A percentile compares a stretch with the other conserved stretches of the same genome.
phyloP scores from a whole-genome alignment of 345 rosid genomes.

The Raphanus sativus region DNA sequence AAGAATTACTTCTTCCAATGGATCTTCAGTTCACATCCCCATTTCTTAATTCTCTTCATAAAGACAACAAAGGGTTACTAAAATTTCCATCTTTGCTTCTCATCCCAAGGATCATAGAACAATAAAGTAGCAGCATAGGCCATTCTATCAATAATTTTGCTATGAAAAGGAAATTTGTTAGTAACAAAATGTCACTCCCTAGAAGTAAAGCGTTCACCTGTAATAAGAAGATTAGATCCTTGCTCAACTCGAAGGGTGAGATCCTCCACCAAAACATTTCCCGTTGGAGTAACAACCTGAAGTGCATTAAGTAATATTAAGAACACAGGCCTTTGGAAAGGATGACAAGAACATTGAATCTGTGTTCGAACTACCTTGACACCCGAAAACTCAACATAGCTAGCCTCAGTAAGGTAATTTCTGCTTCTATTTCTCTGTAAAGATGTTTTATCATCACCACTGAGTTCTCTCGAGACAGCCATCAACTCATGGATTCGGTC shows the following conservation, averaged over 20 bases:
- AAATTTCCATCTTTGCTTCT: background rate
- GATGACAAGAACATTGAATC: conserved; percentile 5
- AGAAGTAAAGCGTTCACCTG: conserved; percentile 56
- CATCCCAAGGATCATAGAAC: conserved; percentile 6
- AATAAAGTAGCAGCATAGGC: background rate
- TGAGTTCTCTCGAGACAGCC: conserved; percentile 80
- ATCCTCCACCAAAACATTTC: conserved; percentile 89
- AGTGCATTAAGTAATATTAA: conserved; percentile 29
- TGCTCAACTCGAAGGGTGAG: conserved; percentile 80
- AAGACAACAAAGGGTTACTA: background rate
- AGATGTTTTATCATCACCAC: conserved; percentile 57
- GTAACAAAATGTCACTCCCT: conserved; percentile 5
- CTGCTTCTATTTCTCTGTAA: conserved; percentile 67
- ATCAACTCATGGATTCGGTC: conserved; percentile 92
- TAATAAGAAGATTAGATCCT: conserved; percentile 93
- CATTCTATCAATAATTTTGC: background rate
- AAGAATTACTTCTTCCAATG: conserved; percentile 9
- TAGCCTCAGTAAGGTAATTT: conserved; percentile 84
- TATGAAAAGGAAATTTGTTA: background rate
- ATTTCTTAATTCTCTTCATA: background rate
- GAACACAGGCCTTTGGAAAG: conserved; percentile 15
- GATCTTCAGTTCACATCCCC: background rate
- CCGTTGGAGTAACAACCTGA: conserved; percentile 97
- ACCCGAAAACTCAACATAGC: conserved; percentile 82
- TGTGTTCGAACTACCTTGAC: conserved; percentile 71